Conservation (phyloP, 2,329 filamentous ascomycete species). For the Trichoderma atrobrunneum region DNA sequence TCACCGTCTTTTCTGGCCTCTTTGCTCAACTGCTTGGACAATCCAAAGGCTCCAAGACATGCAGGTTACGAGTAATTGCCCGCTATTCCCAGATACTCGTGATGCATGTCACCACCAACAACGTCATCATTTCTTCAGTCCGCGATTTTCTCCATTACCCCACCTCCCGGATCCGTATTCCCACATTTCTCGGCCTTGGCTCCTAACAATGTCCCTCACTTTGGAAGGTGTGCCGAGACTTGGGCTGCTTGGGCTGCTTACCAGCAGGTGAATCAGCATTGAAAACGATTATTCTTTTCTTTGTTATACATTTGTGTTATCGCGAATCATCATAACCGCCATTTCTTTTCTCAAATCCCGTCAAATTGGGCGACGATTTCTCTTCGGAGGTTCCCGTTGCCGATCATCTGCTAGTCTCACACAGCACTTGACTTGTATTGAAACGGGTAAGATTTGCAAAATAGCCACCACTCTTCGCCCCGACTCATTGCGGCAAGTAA, state of each 20-base stretch:
- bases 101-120: not conserved
- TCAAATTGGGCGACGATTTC: not conserved
- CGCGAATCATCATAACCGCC: not conserved
- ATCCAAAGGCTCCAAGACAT: not conserved
- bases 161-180: not conserved
- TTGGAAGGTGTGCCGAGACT: not conserved
- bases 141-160: not conserved
- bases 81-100: not conserved
- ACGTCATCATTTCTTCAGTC: not conserved
- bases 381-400: not conserved
- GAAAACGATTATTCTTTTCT: too few relatives aligned
- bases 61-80: not conserved
- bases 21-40: not conserved
- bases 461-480: not conserved
- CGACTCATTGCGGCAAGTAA: not conserved
- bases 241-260: not conserved
- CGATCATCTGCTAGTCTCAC: not conserved
- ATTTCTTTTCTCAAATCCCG: not conserved
- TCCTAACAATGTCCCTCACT: not conserved
- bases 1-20: not conserved
- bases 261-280: not conserved
- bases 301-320: not conserved
- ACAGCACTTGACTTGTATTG: not conserved
- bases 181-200: not conserved
- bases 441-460: not conserved